These are phyloP conservation scores for Cyberlindnera americana DNA, from an alignment of 805 yeast genomes.

Conservation along the genomic window DNA sequence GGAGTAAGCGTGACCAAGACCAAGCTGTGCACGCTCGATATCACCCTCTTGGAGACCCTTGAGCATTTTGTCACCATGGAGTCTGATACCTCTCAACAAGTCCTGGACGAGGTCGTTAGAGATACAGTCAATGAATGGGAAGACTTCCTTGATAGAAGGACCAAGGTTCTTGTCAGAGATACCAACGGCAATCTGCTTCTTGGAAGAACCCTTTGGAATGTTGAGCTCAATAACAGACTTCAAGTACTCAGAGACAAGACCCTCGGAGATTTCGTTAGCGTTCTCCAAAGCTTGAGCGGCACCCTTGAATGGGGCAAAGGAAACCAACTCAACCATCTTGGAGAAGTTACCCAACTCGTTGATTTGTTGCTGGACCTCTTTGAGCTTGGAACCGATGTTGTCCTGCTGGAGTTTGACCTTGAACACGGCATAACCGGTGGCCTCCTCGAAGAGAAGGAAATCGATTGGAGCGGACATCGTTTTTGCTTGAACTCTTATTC, in stretches of 20 bases:
- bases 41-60: constrained; percentile 94
- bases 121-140: constrained; percentile 86
- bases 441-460: constrained; percentile 94
- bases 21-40: constrained; percentile 95
- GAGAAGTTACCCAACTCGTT: constrained; percentile 84
- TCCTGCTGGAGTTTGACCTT: constrained; percentile 93
- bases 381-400: constrained; percentile 84
- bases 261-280: constrained; percentile 97
- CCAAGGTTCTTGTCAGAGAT: constrained; percentile 94
- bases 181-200: constrained; percentile 71
- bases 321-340: constrained; percentile 87
- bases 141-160: constrained; percentile 88
- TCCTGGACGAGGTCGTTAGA: constrained; percentile 93
- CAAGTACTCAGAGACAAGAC: constrained; percentile 89
- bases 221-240: constrained; percentile 86
- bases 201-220: constrained; percentile 68
- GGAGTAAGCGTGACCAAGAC: constrained; percentile 98
- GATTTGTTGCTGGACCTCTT: constrained; percentile 90
- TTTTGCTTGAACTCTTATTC: constrained; percentile 1
- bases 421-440: constrained; percentile 97
- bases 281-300: constrained; percentile 99
- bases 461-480: constrained; percentile 61
- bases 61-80: constrained; percentile 81
- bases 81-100: constrained; percentile 90
- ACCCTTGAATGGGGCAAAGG: constrained; percentile 98